Evolutionary conservation across 768 basidiomycete species (phyloP).

Genomic region (Pisolithus tinctorius): DNA sequence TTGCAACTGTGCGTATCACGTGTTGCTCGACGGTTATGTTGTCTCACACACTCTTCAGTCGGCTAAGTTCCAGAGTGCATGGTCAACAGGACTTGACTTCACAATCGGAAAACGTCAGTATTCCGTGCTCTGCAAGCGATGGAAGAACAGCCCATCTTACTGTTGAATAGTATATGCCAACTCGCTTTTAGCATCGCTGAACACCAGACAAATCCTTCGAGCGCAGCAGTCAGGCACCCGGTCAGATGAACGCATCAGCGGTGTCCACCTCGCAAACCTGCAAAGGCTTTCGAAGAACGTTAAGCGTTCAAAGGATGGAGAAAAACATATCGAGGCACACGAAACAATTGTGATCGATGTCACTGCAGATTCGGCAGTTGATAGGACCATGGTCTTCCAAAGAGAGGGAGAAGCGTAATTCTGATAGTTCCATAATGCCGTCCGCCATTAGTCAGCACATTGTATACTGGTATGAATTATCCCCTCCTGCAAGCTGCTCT

Average conservation of each 20-base stretch:
- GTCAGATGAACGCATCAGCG: neutral
- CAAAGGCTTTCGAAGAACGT: too few relatives aligned
- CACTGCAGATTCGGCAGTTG: too few relatives aligned
- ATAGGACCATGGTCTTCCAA: too few relatives aligned
- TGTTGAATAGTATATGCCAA: neutral
- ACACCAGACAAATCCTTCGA: neutral
- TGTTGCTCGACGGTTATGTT: too few relatives aligned
- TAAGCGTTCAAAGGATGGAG: too few relatives aligned
- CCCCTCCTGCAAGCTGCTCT: too few relatives aligned
- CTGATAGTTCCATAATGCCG: too few relatives aligned
- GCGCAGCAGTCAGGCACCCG: neutral
- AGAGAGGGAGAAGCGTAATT: too few relatives aligned
- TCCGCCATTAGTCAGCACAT: conserved; percentile 46
- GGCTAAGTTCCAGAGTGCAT: neutral
- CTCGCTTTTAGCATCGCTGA: neutral
- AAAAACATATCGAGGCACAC: too few relatives aligned
- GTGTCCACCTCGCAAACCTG: too few relatives aligned
- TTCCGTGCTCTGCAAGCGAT: neutral
- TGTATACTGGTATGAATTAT: conserved; percentile 33
- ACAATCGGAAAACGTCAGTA: neutral
- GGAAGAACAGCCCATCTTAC: neutral
- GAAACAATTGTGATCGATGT: too few relatives aligned
- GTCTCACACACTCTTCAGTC: neutral
- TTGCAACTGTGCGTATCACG: neutral
- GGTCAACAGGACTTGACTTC: neutral